Evolutionary conservation across 2,329 filamentous ascomycete genomes (phyloP).

Genomic region (Pseudogymnoascus sp.): DNA sequence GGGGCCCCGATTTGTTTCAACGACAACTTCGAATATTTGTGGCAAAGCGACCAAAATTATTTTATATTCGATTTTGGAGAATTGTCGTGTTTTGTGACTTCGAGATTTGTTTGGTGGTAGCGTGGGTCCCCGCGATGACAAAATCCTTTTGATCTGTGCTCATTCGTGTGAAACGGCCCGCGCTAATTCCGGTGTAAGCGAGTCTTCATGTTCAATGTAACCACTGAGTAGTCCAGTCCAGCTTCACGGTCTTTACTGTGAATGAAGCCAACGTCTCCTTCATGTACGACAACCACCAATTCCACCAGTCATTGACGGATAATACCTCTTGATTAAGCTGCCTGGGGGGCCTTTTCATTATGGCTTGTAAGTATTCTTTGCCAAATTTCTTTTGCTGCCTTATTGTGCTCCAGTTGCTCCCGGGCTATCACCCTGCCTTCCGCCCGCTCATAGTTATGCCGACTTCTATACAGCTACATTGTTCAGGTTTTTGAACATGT

Average conservation of each 20-base stretch:
- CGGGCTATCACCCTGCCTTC: slow-evolving; percentile 20
- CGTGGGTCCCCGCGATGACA: slow-evolving; percentile 9
- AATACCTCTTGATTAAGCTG: slow-evolving; percentile 16
- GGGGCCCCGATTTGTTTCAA: neutral
- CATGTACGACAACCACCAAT: slow-evolving; percentile 5
- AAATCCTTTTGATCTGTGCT: slow-evolving; percentile 10
- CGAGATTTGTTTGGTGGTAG: slow-evolving; percentile 10
- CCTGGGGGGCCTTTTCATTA: slow-evolving; percentile 24
- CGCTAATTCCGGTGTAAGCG: slow-evolving; percentile 9
- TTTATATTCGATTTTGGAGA: slow-evolving; percentile 1
- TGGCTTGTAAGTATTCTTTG: slow-evolving; percentile 33
- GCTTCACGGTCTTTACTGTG: slow-evolving; percentile 2
- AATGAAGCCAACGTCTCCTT: slow-evolving; percentile 8
- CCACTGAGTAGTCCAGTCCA: slow-evolving; percentile 6
- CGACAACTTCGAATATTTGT: neutral
- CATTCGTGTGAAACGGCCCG: slow-evolving; percentile 9
- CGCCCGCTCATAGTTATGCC: slow-evolving; percentile 17
- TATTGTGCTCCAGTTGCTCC: slow-evolving; percentile 13
- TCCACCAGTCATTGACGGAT: slow-evolving; percentile 11
- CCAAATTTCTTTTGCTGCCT: slow-evolving; percentile 13
- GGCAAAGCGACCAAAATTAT: slow-evolving; percentile 4
- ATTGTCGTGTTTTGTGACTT: slow-evolving; percentile 2
- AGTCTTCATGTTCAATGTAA: slow-evolving; percentile 9
- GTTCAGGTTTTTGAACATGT: neutral
- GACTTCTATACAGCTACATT: neutral